These are phyloP conservation scores for Talaromyces stipitatus DNA, from an alignment of 495 filamentous ascomycete genomes.

Conservation along the genomic window DNA sequence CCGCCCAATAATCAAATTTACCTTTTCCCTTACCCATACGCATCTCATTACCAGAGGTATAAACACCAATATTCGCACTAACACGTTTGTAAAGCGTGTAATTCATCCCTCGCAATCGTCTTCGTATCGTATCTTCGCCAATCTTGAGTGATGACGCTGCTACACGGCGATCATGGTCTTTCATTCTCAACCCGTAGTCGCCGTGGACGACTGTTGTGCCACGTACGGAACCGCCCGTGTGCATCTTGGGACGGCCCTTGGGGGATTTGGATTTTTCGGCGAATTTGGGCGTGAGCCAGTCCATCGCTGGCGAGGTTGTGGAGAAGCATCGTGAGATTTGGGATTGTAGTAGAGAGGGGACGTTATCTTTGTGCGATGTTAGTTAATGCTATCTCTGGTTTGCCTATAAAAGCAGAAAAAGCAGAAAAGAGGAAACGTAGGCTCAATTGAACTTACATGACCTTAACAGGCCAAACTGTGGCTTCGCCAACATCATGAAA, in stretches of 20 bases:
- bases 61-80: conserved; percentile 87
- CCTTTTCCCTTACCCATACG: conserved; percentile 99
- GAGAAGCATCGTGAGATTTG: conserved; percentile 55
- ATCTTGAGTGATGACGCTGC: conserved; percentile 79
- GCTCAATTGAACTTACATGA: conserved; percentile 22
- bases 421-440: neutral
- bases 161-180: conserved; percentile 85
- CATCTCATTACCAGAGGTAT: conserved; percentile 88
- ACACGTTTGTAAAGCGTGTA: conserved; percentile 89
- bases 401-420: neutral
- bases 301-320: conserved; percentile 52
- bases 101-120: conserved; percentile 79
- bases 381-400: too few relatives aligned
- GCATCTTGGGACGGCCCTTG: conserved; percentile 81
- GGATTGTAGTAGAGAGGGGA: neutral
- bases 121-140: conserved; percentile 87
- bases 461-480: conserved; percentile 28
- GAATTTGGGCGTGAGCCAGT: conserved; percentile 76
- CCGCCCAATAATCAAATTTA: conserved; percentile 92
- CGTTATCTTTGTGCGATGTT: neutral
- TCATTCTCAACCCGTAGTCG: conserved; percentile 91
- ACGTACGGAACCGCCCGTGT: conserved; percentile 81
- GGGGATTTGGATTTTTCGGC: conserved; percentile 74
- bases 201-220: conserved; percentile 96
- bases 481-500: conserved; percentile 29